Evolutionary conservation across 2,329 filamentous ascomycete species (phyloP).

Genomic region (Sarocladiaceae sp.): DNA sequence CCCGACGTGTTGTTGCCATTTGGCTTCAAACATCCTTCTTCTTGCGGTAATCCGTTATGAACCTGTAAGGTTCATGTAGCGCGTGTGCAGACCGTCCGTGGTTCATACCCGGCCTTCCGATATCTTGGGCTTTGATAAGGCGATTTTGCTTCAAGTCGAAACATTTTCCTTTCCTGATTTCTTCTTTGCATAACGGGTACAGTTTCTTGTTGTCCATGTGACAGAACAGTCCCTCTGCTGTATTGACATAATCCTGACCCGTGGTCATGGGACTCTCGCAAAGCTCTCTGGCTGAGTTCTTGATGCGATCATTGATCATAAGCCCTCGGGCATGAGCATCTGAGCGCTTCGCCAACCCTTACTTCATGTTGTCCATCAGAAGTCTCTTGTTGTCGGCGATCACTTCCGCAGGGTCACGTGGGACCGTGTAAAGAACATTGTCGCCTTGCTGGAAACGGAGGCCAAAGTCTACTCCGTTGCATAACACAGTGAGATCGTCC

Average conservation of each 20-base stretch:
- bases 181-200: neutral
- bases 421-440: neutral
- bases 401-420: too few relatives aligned
- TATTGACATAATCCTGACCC: neutral
- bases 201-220: neutral
- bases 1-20: too few relatives aligned
- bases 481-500: neutral
- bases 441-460: neutral
- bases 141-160: too few relatives aligned
- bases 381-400: neutral
- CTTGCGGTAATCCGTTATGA: too few relatives aligned
- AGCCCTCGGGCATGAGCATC: too few relatives aligned
- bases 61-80: too few relatives aligned
- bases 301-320: neutral
- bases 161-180: neutral
- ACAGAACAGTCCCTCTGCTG: neutral
- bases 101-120: too few relatives aligned
- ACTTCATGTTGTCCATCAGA: neutral
- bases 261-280: neutral
- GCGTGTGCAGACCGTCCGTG: too few relatives aligned
- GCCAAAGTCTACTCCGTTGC: neutral
- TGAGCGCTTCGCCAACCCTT: too few relatives aligned
- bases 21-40: too few relatives aligned
- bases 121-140: too few relatives aligned
- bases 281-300: neutral